A percentile compares a stretch with the other conserved stretches of the same genome.
Conservation (phyloP, 2,329 filamentous ascomycete species). For the Aureobasidium namibiae region DNA sequence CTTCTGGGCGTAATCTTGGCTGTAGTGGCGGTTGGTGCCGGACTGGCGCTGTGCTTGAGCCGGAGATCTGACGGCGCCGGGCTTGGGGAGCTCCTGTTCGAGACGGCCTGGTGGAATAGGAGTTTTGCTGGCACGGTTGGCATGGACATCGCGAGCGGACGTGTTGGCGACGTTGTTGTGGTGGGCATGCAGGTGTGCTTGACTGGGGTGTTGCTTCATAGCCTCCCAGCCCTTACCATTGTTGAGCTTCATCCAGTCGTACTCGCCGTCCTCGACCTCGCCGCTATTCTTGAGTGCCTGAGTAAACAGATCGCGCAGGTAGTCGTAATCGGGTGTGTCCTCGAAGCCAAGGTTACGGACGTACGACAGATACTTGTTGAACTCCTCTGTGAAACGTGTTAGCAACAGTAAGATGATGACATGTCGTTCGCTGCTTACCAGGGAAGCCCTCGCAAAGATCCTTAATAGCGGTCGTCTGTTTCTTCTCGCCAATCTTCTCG, state of each 20-base stretch:
- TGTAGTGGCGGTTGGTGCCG: conserved; percentile 23
- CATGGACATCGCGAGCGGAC: conserved; percentile 77
- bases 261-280: conserved; percentile 94
- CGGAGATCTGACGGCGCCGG: conserved; percentile 60
- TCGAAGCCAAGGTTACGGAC: conserved; percentile 97
- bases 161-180: conserved; percentile 61
- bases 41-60: conserved; percentile 53
- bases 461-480: conserved; percentile 95
- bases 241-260: conserved; percentile 99
- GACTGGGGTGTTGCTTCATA: conserved; percentile 59
- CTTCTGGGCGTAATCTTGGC: conserved; percentile 42
- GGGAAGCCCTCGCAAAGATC: conserved; percentile 95
- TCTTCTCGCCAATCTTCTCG: conserved; percentile 99
- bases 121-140: conserved; percentile 53
- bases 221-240: conserved; percentile 88
- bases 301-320: conserved; percentile 91
- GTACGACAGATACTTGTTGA: conserved; percentile 95
- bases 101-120: conserved; percentile 38
- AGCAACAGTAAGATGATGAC: background rate
- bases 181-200: conserved; percentile 60
- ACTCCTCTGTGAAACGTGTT: conserved; percentile 59
- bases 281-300: conserved; percentile 90
- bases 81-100: conserved; percentile 46
- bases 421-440: conserved; percentile 37
- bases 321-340: conserved; percentile 97